Evolutionary conservation across 768 basidiomycete species (phyloP), one percentile per base, ranked within the genome.

Genomic region (Mycena sanguinolenta): DNA sequence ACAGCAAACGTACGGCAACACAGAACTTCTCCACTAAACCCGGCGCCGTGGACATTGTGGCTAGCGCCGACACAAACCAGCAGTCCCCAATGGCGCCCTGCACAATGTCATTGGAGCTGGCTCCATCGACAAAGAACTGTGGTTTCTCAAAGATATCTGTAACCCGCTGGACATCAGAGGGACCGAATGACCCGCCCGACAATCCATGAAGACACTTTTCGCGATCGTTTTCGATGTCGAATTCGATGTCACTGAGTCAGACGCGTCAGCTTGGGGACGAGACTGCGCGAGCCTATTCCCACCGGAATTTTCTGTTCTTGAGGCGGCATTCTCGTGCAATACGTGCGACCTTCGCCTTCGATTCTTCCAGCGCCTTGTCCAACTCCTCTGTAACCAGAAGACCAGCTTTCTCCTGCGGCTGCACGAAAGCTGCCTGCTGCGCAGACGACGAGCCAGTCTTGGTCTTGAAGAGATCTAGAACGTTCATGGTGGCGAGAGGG

Each of bases 11-110:
- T 63, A 85, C 84, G 13, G 81, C 84, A 55, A 89, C 86, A 68
- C 88, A 90, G 38, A 87, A 82, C 70, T 86, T 86, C 74, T 89
- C 84, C 8, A 89, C 78, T 53, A 89, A 75, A 2, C 82, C 83
- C 2, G 82, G 75, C 0, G 81, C 73, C 8, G 85, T 84, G 5
- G 86, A 79, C 74, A 88, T 83, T 1, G 85, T 86, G 8, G 87
- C 84, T 58, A 89, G 71, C 1, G 87, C 88, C 9, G 84, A 85
- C 12, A 89, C 74, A 74, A 90, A 86, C 83, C 87, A 89, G 69
- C 88, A 89, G 71, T 89, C 83, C 0, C 86, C 86, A n/a, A 89
- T 70, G 12, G 66, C 73, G 9, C 88, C 88, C 77, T 89, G 88
- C 4, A 82, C 79, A 23, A 87, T 84, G 70, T 87, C 86, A 32